phyloP scores from a whole-genome alignment of 2,329 filamentous ascomycete species.

The Calonectria leucothoes region DNA sequence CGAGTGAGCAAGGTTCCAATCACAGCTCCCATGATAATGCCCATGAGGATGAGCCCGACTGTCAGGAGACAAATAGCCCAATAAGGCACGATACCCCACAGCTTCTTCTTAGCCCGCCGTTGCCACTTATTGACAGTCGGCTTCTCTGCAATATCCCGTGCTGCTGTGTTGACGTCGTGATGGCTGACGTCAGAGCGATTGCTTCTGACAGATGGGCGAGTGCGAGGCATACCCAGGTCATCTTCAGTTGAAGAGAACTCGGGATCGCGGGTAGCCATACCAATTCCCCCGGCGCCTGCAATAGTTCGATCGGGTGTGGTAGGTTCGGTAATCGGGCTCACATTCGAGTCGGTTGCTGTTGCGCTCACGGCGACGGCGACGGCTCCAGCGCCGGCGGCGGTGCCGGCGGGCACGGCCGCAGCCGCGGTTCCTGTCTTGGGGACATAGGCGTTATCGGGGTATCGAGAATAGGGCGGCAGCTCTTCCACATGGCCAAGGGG shows the following conservation, averaged over 20 bases:
- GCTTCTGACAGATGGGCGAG: slow-evolving; percentile 64
- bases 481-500: slow-evolving; percentile 91
- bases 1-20: slow-evolving; percentile 58
- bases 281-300: slow-evolving; percentile 70
- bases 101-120: slow-evolving; percentile 62
- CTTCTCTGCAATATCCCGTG: slow-evolving; percentile 60
- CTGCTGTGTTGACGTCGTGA: slow-evolving; percentile 66
- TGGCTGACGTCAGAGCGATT: slow-evolving; percentile 60
- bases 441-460: slow-evolving; percentile 78
- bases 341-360: not conserved
- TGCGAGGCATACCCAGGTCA: slow-evolving; percentile 63
- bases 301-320: slow-evolving; percentile 44
- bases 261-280: slow-evolving; percentile 70
- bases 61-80: slow-evolving; percentile 68
- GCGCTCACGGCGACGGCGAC: not conserved
- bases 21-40: slow-evolving; percentile 67
- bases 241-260: slow-evolving; percentile 69
- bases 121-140: slow-evolving; percentile 63
- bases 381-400: not conserved
- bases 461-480: slow-evolving; percentile 90
- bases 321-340: slow-evolving; percentile 16
- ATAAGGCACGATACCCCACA: slow-evolving; percentile 70
- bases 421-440: slow-evolving; percentile 32
- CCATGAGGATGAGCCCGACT: slow-evolving; percentile 63
- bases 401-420: slow-evolving; percentile 11